phyloP scores from a whole-genome alignment of 371 early-diverging fungal genomes.

The Mucor indicus region DNA sequence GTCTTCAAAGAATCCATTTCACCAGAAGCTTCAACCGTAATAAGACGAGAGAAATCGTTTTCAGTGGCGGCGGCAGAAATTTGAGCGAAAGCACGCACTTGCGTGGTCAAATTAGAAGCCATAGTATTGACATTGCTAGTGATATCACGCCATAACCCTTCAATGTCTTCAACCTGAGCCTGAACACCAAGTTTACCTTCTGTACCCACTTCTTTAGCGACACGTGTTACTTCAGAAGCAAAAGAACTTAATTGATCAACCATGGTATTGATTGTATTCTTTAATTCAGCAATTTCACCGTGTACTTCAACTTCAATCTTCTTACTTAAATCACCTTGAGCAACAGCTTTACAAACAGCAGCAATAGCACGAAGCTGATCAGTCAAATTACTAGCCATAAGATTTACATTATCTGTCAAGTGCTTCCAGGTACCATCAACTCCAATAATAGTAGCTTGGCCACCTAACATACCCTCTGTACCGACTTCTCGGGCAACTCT shows the following conservation, averaged over 20 bases:
- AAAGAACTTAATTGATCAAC: conserved; percentile 31
- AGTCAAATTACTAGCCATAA: conserved; percentile 33
- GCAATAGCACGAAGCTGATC: conserved; percentile 31
- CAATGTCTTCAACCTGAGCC: conserved; percentile 49
- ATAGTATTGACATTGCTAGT: conserved; percentile 56
- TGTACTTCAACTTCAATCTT: conserved; percentile 34
- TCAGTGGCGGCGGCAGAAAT: conserved; percentile 62
- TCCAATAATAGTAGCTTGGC: conserved; percentile 38
- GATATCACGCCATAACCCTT: conserved; percentile 69
- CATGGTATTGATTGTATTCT: conserved; percentile 28
- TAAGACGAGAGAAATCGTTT: conserved; percentile 69
- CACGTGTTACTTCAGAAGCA: conserved; percentile 38
- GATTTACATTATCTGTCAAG: conserved; percentile 36
- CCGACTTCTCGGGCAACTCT: conserved; percentile 26
- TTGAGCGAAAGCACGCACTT: conserved; percentile 62
- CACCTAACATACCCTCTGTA: conserved; percentile 26
- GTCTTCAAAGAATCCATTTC: conserved; percentile 79
- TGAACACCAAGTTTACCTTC: conserved; percentile 45
- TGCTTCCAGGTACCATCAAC: conserved; percentile 64
- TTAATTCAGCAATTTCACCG: conserved; percentile 36
- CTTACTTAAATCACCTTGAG: conserved; percentile 27
- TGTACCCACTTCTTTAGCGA: conserved; percentile 55
- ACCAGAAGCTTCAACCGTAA: conserved; percentile 71
- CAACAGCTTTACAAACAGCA: conserved; percentile 31
- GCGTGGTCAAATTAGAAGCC: conserved; percentile 51